Conservation (phyloP, 2,329 filamentous ascomycete genomes). For the Fusarium robinianum region DNA sequence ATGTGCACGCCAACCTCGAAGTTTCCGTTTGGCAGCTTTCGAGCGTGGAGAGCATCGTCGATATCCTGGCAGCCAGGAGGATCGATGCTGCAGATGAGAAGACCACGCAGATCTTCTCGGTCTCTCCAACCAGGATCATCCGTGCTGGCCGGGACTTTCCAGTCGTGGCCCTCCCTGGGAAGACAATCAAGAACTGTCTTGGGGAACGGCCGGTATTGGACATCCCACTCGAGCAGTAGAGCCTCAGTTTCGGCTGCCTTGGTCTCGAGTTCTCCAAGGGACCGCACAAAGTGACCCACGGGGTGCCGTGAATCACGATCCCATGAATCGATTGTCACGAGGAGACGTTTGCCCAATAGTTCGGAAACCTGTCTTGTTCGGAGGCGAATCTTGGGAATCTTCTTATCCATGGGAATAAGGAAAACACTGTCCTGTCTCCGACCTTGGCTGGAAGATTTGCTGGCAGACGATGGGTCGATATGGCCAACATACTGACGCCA, state of each 20-base stretch:
- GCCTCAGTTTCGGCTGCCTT: conserved; percentile 99
- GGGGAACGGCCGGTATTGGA: conserved; percentile 96
- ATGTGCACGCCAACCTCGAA: conserved; percentile 97
- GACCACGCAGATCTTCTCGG: conserved; percentile 78
- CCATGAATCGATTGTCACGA: conserved; percentile 95
- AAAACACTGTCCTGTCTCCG: conserved; percentile 92
- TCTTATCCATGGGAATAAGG: conserved; percentile 96
- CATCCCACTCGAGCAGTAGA: conserved; percentile 90
- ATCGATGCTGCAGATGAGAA: conserved; percentile 96
- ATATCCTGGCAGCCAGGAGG: conserved; percentile 97
- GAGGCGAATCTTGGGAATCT: conserved; percentile 92
- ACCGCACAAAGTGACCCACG: conserved; percentile 90
- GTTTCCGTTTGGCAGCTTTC: conserved; percentile 85
- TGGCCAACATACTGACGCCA: conserved; percentile 98
- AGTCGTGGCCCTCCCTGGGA: conserved; percentile 87
- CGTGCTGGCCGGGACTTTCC: conserved; percentile 81
- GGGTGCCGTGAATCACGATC: conserved; percentile 92
- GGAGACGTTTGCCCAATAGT: conserved; percentile 84
- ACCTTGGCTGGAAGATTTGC: conserved; percentile 72
- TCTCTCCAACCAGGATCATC: conserved; percentile 87
- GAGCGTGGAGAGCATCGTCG: conserved; percentile 92
- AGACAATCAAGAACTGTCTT: conserved; percentile 94
- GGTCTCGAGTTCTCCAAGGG: conserved; percentile 89
- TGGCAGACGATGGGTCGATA: conserved; percentile 84
- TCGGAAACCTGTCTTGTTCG: conserved; percentile 89